These are phyloP conservation scores for Dothiorella sarmentorum DNA, from an alignment of 2,329 filamentous ascomycete species.

Conservation along the genomic window DNA sequence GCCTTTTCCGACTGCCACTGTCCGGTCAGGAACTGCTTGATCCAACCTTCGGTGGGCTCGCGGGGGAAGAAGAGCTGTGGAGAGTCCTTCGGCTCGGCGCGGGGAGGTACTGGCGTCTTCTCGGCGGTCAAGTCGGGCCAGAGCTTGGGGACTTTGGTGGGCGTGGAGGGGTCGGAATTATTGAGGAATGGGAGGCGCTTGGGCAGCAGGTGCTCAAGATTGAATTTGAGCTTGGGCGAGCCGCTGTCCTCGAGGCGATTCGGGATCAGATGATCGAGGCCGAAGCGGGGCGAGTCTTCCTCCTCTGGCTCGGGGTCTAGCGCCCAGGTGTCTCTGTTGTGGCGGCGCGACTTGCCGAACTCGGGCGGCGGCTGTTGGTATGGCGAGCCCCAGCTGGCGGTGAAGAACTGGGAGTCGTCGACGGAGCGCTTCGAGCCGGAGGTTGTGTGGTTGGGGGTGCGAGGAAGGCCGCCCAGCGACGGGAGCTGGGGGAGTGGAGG, in stretches of 20 bases:
- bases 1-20: slow-evolving; percentile 66
- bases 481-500: slow-evolving; percentile 36
- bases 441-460: slow-evolving; percentile 37
- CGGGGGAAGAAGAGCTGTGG: slow-evolving; percentile 27
- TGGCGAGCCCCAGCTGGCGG: slow-evolving; percentile 88
- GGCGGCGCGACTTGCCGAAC: slow-evolving; percentile 27
- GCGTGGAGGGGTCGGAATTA: slow-evolving; percentile 14
- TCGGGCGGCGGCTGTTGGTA: slow-evolving; percentile 65
- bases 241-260: slow-evolving; percentile 31
- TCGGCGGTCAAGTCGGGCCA: slow-evolving; percentile 11
- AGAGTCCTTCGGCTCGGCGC: not conserved
- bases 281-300: slow-evolving; percentile 29
- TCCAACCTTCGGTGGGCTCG: slow-evolving; percentile 76
- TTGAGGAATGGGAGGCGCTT: slow-evolving; percentile 20
- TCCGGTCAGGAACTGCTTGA: slow-evolving; percentile 75
- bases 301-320: slow-evolving; percentile 21
- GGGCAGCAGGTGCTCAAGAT: slow-evolving; percentile 37
- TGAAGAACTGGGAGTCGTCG: slow-evolving; percentile 57
- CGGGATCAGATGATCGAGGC: slow-evolving; percentile 38
- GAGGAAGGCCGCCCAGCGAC: slow-evolving; percentile 30
- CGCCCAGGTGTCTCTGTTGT: slow-evolving; percentile 27
- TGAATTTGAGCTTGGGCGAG: slow-evolving; percentile 36
- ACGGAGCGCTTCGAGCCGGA: slow-evolving; percentile 35
- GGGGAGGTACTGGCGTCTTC: not conserved
- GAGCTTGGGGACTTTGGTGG: slow-evolving; percentile 20